Conservation (phyloP, 148 eudicot genomes). For the Rheum nobile region DNA sequence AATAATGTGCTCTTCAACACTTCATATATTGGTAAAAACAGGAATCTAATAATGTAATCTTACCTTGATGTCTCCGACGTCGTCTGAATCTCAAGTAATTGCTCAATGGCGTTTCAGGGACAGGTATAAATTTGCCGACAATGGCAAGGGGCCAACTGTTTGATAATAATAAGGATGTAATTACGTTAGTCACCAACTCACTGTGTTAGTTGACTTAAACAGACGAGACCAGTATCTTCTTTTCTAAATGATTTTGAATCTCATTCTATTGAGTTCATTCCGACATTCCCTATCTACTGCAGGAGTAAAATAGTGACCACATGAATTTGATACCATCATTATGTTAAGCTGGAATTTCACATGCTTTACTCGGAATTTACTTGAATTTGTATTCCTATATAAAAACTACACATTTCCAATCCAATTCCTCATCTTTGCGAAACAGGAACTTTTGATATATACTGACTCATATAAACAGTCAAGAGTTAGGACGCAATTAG, state of each 20-base stretch:
- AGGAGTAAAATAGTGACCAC: neutral
- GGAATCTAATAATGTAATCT: neutral
- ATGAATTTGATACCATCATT: neutral
- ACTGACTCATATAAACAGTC: neutral
- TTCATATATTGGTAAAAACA: neutral
- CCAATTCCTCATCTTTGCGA: neutral
- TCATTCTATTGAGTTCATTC: neutral
- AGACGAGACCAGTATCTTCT: neutral
- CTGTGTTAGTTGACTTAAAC: neutral
- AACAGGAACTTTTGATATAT: neutral
- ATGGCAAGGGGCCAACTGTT: slow-evolving; percentile 88
- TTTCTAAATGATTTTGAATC: neutral
- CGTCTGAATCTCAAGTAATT: slow-evolving; percentile 28
- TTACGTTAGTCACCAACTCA: neutral
- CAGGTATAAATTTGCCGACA: slow-evolving; percentile 70
- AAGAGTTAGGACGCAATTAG: too few species aligned
- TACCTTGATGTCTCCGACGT: slow-evolving; percentile 16
- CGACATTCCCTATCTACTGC: neutral
- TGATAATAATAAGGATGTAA: neutral
- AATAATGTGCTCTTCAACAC: neutral
- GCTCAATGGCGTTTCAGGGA: slow-evolving; percentile 48
- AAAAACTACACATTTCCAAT: neutral
- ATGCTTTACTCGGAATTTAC: neutral
- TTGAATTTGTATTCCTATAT: neutral
- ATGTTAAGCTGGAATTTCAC: neutral